Percentiles rank a stretch among this genome's conserved stretches.
These are phyloP conservation scores for Cenchrus fungigraminus DNA, from an alignment of 176 grass and related monocot genomes.

Conservation along the genomic window DNA sequence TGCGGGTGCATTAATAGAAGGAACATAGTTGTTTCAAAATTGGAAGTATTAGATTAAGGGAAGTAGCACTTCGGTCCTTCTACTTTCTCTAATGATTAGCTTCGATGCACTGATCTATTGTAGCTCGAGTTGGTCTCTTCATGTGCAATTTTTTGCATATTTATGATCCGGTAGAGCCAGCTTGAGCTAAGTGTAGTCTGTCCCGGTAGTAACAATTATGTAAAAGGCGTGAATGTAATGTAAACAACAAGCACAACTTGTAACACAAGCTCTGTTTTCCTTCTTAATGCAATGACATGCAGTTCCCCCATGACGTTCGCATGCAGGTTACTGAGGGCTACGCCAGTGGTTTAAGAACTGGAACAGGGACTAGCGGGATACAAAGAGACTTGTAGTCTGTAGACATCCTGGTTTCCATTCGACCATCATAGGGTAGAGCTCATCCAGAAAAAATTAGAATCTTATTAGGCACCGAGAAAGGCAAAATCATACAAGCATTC, in stretches of 20 bases:
- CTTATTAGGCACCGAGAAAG: background rate
- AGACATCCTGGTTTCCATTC: background rate
- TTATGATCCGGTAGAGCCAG: constrained; percentile 1
- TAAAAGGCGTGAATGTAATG: too few species aligned
- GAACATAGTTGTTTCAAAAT: background rate
- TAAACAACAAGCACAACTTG: too few species aligned
- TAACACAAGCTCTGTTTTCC: too few species aligned
- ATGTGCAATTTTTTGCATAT: constrained; percentile 20
- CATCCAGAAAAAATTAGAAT: background rate
- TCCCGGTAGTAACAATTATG: too few species aligned
- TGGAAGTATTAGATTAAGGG: background rate
- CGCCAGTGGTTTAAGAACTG: background rate
- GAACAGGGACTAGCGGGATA: background rate
- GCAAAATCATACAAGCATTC: constrained; percentile 1
- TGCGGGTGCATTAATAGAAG: background rate
- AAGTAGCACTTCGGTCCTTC: constrained; percentile 35
- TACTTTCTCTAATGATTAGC: background rate
- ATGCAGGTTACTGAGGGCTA: constrained; percentile 3
- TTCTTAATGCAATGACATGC: too few species aligned
- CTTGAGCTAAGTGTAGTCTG: too few species aligned
- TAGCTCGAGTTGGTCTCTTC: constrained; percentile 1
- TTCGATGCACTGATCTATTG: background rate
- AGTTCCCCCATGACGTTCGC: background rate
- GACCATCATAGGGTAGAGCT: background rate
- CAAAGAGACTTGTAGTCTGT: background rate